phyloP scores from a whole-genome alignment of 768 basidiomycete genomes.

The Clathrus columnatus region DNA sequence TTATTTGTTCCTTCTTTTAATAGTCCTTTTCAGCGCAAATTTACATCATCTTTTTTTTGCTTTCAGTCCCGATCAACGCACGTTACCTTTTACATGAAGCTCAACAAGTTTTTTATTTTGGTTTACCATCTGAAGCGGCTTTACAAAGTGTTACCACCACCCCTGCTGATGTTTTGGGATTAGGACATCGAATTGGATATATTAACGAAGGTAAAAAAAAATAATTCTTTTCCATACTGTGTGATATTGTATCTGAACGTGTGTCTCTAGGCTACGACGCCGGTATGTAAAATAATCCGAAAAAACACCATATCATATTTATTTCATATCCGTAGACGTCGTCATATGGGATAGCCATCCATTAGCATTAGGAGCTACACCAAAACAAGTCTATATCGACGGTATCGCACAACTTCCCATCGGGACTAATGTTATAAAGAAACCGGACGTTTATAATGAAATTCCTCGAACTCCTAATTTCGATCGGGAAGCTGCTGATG shows the following conservation, averaged over 20 bases:
- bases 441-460: slow-evolving; percentile 46
- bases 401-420: slow-evolving; percentile 61
- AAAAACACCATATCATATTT: slow-evolving; percentile 1
- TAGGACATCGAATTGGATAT: slow-evolving; percentile 69
- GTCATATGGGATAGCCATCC: slow-evolving; percentile 77
- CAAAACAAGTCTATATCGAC: slow-evolving; percentile 77
- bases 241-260: background rate
- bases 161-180: slow-evolving; percentile 61
- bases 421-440: slow-evolving; percentile 36
- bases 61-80: slow-evolving; percentile 29
- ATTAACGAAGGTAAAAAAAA: slow-evolving; percentile 41
- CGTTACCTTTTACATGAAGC: slow-evolving; percentile 51
- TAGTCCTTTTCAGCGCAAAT: slow-evolving; percentile 12
- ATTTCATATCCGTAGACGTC: slow-evolving; percentile 37
- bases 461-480: slow-evolving; percentile 52
- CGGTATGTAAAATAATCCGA: slow-evolving; percentile 31
- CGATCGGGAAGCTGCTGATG: slow-evolving; percentile 43
- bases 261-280: slow-evolving; percentile 53
- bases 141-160: slow-evolving; percentile 63
- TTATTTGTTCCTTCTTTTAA: background rate
- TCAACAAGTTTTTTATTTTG: slow-evolving; percentile 63
- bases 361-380: slow-evolving; percentile 66
- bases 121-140: slow-evolving; percentile 55
- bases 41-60: slow-evolving; percentile 35
- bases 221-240: background rate